phyloP scores from a whole-genome alignment of 2,329 filamentous ascomycete species.

The Colletotrichum tabaci region DNA sequence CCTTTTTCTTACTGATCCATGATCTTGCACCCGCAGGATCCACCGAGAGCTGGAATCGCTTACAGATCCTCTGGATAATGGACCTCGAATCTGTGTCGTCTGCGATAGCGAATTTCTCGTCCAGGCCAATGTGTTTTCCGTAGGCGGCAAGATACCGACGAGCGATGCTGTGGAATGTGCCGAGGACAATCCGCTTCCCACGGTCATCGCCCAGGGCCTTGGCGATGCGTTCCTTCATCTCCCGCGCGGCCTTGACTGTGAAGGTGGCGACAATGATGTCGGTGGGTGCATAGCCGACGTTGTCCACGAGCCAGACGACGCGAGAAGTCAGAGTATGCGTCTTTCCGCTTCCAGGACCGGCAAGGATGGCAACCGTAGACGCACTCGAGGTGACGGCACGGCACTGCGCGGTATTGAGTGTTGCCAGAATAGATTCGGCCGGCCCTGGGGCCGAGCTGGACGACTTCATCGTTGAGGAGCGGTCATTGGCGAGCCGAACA shows the following conservation, averaged over 20 bases:
- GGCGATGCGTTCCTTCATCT: conserved; percentile 93
- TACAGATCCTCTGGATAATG: conserved; percentile 87
- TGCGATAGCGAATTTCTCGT: conserved; percentile 90
- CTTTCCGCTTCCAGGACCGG: conserved; percentile 83
- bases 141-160: conserved; percentile 88
- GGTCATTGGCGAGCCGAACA: conserved; percentile 16
- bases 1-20: conserved; percentile 81
- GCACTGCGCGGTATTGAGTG: conserved; percentile 69
- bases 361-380: conserved; percentile 75
- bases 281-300: conserved; percentile 80
- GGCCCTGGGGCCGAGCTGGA: conserved; percentile 39
- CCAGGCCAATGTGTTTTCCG: conserved; percentile 85
- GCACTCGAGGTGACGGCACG: conserved; percentile 69
- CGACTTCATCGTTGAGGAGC: conserved; percentile 28
- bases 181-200: conserved; percentile 84
- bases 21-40: conserved; percentile 80
- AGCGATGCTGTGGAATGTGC: conserved; percentile 95
- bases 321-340: conserved; percentile 95
- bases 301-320: conserved; percentile 87
- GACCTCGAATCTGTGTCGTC: conserved; percentile 85
- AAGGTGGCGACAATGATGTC: conserved; percentile 97
- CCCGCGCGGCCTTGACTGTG: conserved; percentile 92
- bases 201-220: conserved; percentile 83
- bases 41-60: conserved; percentile 76
- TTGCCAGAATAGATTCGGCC: conserved; percentile 58